These are phyloP conservation scores for Penstemon davidsonii DNA, from an alignment of 257 asterid genomes.

Conservation along the genomic window DNA sequence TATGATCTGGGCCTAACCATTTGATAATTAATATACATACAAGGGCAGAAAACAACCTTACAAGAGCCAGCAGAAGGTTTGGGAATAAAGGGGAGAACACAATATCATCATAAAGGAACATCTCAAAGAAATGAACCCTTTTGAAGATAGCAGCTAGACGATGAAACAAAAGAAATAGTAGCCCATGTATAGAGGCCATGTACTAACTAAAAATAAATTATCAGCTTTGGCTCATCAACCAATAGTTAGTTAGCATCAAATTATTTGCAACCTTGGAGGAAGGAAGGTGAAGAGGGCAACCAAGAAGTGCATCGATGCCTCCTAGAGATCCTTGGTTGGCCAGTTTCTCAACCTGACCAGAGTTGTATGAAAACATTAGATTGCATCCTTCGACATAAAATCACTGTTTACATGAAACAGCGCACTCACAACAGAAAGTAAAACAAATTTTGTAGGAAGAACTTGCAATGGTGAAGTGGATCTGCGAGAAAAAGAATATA, in stretches of 20 bases:
- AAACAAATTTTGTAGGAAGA: slow-evolving; percentile 70
- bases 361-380: slow-evolving; percentile 23
- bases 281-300: slow-evolving; percentile 90
- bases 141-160: slow-evolving; percentile 5
- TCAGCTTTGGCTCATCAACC: slow-evolving; percentile 11
- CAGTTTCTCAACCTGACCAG: slow-evolving; percentile 67
- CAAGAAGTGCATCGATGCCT: slow-evolving; percentile 91
- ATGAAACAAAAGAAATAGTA: slow-evolving; percentile 12
- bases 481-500: slow-evolving; percentile 40
- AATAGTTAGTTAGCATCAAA: slow-evolving; percentile 22
- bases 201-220: slow-evolving; percentile 4
- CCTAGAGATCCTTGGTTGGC: slow-evolving; percentile 83
- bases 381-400: slow-evolving; percentile 26
- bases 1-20: slow-evolving; percentile 1
- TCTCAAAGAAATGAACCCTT: slow-evolving; percentile 1
- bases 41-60: slow-evolving; percentile 15
- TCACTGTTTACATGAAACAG: slow-evolving; percentile 13
- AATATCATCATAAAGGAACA: not conserved
- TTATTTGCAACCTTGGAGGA: slow-evolving; percentile 64
- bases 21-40: slow-evolving; percentile 1
- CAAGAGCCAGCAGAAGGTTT: slow-evolving; percentile 2
- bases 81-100: slow-evolving; percentile 4
- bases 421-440: slow-evolving; percentile 70
- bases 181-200: slow-evolving; percentile 15
- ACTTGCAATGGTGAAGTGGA: slow-evolving; percentile 64